Base-by-base conservation (phyloP, 768 basidiomycete species). In the Pleurotus tuoliensis region DNA sequence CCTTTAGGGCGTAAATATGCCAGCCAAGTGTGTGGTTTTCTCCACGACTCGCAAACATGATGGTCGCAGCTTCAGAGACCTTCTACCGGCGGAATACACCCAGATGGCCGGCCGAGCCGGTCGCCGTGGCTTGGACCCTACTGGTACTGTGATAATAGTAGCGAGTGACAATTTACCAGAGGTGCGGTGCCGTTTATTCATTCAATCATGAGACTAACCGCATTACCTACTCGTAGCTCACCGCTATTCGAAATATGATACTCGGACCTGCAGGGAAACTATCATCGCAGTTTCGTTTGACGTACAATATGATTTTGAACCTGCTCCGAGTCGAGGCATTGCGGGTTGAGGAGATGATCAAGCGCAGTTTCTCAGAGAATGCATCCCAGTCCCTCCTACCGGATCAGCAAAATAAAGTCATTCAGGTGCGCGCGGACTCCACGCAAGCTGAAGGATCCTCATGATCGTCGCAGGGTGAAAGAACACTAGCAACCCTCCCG, bases 21-120 rank as follows among this genome's bases (percentile, higher is more conserved):
- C 97, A 16, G 93, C 97, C 2, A 90, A 86, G 77, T 94, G 88
- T 64, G 97, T 99, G 3, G 97, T 98, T 5, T 99, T 98, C 71
- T 95, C 97, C 3, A 86, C 83, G 45, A 95, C 90, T 51, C 82
- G 94, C 45, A 99, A 99, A 67, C 96, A 98, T 66, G 97, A 99
- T 62, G 97, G 97, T 4, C 83, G 86, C 25, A 87, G 74, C 62
- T 99, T 99, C 78, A 83, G 97, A 58, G 92, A 94, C 40, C 87
- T 96, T 34, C 71, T 92, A 1, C 88, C 93, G 22, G 94, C 92
- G 40, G 94, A 94, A 71, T 98, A 98, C 67, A 99, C 96, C 0
- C 97, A 99, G 65, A 99, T 99, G 97, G 95, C 97, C 6, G 97
- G 97, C 4, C 88, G 97, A 62, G 97, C 97, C 13, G 97, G 97